Percentiles rank a stretch among this genome's conserved stretches.
phyloP scores from a whole-genome alignment of 169 alveolate species.

The Theileria equi region DNA sequence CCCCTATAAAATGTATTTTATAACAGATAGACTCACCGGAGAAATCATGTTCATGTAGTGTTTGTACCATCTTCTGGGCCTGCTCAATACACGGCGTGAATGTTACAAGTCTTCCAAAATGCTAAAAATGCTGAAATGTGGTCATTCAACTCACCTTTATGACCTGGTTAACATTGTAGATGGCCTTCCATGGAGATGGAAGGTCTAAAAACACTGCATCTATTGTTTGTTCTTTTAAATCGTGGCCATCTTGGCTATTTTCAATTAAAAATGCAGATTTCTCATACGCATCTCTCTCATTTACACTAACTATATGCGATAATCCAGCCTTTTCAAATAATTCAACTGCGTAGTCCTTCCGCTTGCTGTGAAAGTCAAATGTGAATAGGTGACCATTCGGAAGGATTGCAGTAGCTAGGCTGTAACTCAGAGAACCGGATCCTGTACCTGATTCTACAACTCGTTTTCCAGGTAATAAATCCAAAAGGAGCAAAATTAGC shows the following conservation, averaged over 20 bases:
- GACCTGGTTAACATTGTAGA: constrained; percentile 71
- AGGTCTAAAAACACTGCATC: constrained; percentile 85
- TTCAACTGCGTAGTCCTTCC: constrained; percentile 77
- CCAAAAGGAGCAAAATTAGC: constrained; percentile 78
- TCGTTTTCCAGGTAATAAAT: constrained; percentile 82
- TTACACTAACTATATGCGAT: constrained; percentile 43
- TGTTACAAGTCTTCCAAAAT: constrained; percentile 79
- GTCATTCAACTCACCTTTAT: constrained; percentile 55
- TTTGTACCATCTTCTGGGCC: constrained; percentile 75
- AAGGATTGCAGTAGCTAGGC: constrained; percentile 78
- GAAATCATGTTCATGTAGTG: constrained; percentile 41
- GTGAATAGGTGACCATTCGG: constrained; percentile 85
- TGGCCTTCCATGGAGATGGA: constrained; percentile 89
- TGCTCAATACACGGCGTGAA: constrained; percentile 89
- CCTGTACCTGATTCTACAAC: constrained; percentile 89
- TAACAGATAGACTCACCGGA: constrained; percentile 12
- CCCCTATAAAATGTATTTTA: constrained; percentile 52
- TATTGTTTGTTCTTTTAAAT: constrained; percentile 54
- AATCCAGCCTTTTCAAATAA: constrained; percentile 73
- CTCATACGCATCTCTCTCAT: constrained; percentile 55
- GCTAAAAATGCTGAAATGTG: constrained; percentile 36
- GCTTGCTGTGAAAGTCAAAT: constrained; percentile 84
- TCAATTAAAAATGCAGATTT: constrained; percentile 30
- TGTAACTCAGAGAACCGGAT: constrained; percentile 85
- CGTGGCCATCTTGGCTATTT: constrained; percentile 34